Base-by-base conservation (phyloP, 441 rosid genomes). In the Adansonia grandidieri region DNA sequence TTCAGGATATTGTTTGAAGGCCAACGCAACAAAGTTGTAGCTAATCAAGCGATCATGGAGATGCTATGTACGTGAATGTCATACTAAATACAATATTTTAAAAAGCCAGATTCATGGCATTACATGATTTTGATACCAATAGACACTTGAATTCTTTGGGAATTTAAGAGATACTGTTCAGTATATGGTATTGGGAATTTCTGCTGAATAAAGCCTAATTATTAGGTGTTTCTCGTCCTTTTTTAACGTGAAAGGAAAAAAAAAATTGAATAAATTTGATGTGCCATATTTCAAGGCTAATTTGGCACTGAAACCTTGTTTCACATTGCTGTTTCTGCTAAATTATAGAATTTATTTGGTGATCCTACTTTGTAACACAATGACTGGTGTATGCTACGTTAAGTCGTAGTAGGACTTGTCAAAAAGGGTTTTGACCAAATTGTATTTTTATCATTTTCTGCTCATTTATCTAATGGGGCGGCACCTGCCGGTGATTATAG, bases 31-130 rank as follows among this genome's bases (percentile, higher is more conserved):
- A 37, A 78, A 68, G 22, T 45, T 3, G 6, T 65, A 47, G 15
- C n/a, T 40, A 24, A 50, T 2, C 14, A 73, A 32, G 20, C 64
- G 61, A 22, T n/a, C 56, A 68, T 44, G 60, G 75, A 77, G 58
- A 50, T 58, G 60, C 63, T 50, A 47, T 20, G 53, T 50, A 65
- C n/a, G 51, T 58, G 47, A 72, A 76, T 13, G 47, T 54, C 54
- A 62, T 47, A 42, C 70, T 60, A 6, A 22, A 48, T 48, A 42
- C 56, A 45, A 37, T 65, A 19, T 13, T 6, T 51, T 58, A 58
- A n/a, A 51, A 68, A 51, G 50, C 65, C 42, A 75, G 22, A 28
- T 51, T 68, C 3, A 7, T 68, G 44, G 45, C 69, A 67, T 20
- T 75, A 76, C 60, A 64, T 44, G 61, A 75, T 47, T 48, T 48